Evolutionary conservation across 2,329 filamentous ascomycete genomes (phyloP), one percentile per base, ranked within the genome.

Genomic region (Claviceps lovelessii): DNA sequence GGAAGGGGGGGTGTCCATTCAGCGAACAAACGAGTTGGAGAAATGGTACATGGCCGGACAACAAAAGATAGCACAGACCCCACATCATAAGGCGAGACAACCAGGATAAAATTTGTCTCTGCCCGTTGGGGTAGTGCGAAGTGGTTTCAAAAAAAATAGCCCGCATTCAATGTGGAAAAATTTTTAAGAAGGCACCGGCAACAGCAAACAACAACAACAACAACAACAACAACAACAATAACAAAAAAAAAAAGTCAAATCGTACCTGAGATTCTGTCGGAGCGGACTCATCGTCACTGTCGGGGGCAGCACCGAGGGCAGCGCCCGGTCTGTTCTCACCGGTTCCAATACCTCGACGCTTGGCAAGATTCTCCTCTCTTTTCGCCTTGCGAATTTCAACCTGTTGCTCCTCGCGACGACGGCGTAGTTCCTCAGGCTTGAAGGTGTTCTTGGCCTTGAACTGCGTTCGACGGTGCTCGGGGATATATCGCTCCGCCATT

Each of bases 391-490:
- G 86, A 69, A 98, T 98, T 77, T 98, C 93, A 62, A 98, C 93
- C 76, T 97, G 93, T 74, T 96, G 90, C 76, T 98, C 93, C 73
- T 98, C 93, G 70, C 93, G 93, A 70, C 93, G 93, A 68, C 93
- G 90, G 70, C 93, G 89, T 62, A 98, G 85, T 78, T 98, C 93
- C 72, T 98, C 93, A 65, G 91, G 91, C 83, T 96, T 96, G 81
- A 98, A 97, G 67, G 89, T 89, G 75, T 88, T 91, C 82, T 96
- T 96, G 55, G 93, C 93, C 86, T 98, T 98, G 85, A 95, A 98
- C 77, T 95, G 90, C 62, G 89, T 96, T 70, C 93, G 90, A 73
- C 93, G 90, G 79, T 98, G 93, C 78, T 98, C 93, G 72, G 93
- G 93, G 68, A 98, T 98, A 78, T 96, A 98, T 68, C 93, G 88